Percentiles rank a stretch among this genome's conserved stretches.
These are phyloP conservation scores for Ustilago bromivora DNA, from an alignment of 1,284 basidiomycete species.

Conservation along the genomic window DNA sequence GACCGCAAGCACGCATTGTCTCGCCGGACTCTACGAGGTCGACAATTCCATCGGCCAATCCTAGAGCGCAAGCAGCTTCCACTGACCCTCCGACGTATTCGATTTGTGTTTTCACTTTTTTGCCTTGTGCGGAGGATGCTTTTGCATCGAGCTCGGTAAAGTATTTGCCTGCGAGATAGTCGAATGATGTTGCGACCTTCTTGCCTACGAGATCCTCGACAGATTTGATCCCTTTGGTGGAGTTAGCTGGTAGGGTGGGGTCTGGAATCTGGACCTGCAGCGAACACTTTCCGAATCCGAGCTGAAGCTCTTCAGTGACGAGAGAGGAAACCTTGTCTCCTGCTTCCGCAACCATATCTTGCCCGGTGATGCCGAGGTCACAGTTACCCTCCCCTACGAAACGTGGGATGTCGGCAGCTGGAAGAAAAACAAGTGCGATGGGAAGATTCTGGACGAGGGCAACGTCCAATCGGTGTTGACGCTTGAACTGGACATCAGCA, in stretches of 20 bases:
- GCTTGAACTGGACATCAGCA: conserved; percentile 95
- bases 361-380: conserved; percentile 89
- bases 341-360: conserved; percentile 95
- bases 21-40: conserved; percentile 85
- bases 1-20: conserved; percentile 97
- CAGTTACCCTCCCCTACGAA: conserved; percentile 98
- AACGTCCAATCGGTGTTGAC: conserved; percentile 89
- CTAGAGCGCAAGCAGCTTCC: conserved; percentile 95
- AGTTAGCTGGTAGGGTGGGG: conserved; percentile 70
- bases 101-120: conserved; percentile 77
- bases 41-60: conserved; percentile 91
- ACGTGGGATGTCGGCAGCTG: conserved; percentile 95
- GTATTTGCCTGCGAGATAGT: conserved; percentile 83
- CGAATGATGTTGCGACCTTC: conserved; percentile 93
- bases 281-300: conserved; percentile 94
- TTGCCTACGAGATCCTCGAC: conserved; percentile 87
- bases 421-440: conserved; percentile 96
- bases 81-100: conserved; percentile 98
- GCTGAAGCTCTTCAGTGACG: conserved; percentile 83
- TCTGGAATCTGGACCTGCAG: conserved; percentile 96
- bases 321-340: conserved; percentile 73
- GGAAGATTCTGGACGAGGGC: conserved; percentile 91
- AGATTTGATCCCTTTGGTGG: conserved; percentile 73
- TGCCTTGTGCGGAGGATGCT: conserved; percentile 51
- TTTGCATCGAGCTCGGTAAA: conserved; percentile 80